These are phyloP conservation scores for Syncephalastrum monosporum DNA, from an alignment of 371 early-diverging fungal genomes.

Conservation along the genomic window DNA sequence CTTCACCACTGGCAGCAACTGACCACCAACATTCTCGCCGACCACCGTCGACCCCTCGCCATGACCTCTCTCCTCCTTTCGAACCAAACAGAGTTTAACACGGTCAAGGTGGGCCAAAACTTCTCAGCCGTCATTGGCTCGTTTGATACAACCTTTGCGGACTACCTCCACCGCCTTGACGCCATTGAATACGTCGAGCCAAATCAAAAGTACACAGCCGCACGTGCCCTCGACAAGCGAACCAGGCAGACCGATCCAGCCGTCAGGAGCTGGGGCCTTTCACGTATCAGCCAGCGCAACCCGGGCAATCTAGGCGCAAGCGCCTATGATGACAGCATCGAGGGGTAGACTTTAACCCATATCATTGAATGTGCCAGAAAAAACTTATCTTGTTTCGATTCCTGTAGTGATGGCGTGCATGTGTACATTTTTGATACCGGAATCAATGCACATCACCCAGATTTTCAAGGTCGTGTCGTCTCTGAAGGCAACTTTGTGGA, in stretches of 20 bases:
- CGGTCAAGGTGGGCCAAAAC: constrained; percentile 16
- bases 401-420: constrained; percentile 52
- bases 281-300: constrained; percentile 50
- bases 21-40: too few relatives aligned
- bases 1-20: too few relatives aligned
- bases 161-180: constrained; percentile 24
- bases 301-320: constrained; percentile 33
- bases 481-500: constrained; percentile 64
- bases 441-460: constrained; percentile 66
- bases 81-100: constrained; percentile 4
- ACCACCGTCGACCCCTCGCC: too few relatives aligned
- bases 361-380: background rate
- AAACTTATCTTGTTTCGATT: constrained; percentile 2
- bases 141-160: constrained; percentile 25
- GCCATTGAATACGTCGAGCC: constrained; percentile 55
- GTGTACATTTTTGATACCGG: constrained; percentile 80
- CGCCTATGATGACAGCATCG: constrained; percentile 37
- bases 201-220: constrained; percentile 38
- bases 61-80: background rate
- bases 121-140: constrained; percentile 22
- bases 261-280: constrained; percentile 53
- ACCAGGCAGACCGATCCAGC: constrained; percentile 32
- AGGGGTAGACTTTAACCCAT: constrained; percentile 35
- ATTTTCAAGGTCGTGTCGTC: constrained; percentile 81
- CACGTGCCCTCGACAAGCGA: constrained; percentile 1